These are phyloP conservation scores for Citrullus mucosospermus DNA, from an alignment of 306 rosid genomes.

Conservation along the genomic window DNA sequence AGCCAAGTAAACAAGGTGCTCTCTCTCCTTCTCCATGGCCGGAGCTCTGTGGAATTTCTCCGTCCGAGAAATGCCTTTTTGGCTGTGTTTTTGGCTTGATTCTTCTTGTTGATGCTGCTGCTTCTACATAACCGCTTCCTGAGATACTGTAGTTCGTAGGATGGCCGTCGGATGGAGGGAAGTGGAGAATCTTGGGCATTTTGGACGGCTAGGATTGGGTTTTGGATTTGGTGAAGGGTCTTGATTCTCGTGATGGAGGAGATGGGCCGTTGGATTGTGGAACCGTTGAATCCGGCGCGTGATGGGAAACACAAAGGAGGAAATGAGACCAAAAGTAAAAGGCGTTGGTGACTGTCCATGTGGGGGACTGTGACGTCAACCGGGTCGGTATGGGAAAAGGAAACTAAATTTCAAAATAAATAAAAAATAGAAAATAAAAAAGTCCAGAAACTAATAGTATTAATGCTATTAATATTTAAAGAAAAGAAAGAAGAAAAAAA, in stretches of 20 bases:
- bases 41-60: background rate
- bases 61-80: background rate
- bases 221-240: background rate
- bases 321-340: background rate
- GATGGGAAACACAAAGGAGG: background rate
- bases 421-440: too few species aligned
- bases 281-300: background rate
- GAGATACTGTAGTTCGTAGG: background rate
- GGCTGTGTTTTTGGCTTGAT: background rate
- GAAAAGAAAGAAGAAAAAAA: too few species aligned
- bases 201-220: background rate
- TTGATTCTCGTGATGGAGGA: background rate
- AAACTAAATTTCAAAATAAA: background rate
- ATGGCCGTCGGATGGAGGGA: background rate
- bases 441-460: too few species aligned
- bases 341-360: background rate
- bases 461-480: too few species aligned
- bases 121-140: background rate
- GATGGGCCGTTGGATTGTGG: background rate
- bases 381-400: background rate
- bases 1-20: slow-evolving; percentile 24
- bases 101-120: background rate
- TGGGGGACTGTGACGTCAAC: background rate
- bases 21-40: slow-evolving; percentile 25
- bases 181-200: background rate